These are phyloP conservation scores for Macrophomina phaseolina DNA, from an alignment of 2,329 filamentous ascomycete genomes.

Conservation along the genomic window DNA sequence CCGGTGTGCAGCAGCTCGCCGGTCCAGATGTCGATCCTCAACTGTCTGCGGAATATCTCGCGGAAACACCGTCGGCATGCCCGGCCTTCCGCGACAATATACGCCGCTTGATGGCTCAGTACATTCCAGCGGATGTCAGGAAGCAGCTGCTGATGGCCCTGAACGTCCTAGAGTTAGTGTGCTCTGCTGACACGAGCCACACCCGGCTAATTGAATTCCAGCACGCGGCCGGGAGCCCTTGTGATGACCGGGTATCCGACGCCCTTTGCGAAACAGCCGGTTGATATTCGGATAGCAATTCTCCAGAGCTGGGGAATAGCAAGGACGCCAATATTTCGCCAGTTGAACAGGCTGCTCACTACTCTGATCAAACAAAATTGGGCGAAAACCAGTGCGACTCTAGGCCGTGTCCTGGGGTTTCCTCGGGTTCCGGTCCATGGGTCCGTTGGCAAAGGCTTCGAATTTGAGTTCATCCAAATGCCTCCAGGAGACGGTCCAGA, in stretches of 20 bases:
- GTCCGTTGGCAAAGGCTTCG: conserved; percentile 57
- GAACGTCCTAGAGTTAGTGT: conserved; percentile 58
- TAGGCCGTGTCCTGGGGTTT: conserved; percentile 64
- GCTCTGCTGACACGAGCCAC: conserved; percentile 20
- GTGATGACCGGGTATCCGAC: conserved; percentile 71
- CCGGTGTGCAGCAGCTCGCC: conserved; percentile 37
- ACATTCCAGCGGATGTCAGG: conserved; percentile 55
- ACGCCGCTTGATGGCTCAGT: conserved; percentile 53
- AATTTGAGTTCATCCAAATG: conserved; percentile 67
- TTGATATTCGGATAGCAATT: conserved; percentile 65
- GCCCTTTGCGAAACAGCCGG: conserved; percentile 66
- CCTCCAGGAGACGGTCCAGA: conserved; percentile 60
- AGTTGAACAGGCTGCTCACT: conserved; percentile 62
- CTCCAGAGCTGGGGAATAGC: conserved; percentile 67
- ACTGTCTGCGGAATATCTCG: conserved; percentile 53
- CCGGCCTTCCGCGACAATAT: conserved; percentile 60
- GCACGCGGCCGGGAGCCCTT: conserved; percentile 67
- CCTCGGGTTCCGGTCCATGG: conserved; percentile 62
- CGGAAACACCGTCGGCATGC: conserved; percentile 58
- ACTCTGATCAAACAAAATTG: conserved; percentile 61
- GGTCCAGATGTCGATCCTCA: conserved; percentile 47
- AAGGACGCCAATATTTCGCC: conserved; percentile 60
- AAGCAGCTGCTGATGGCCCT: conserved; percentile 59
- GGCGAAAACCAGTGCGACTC: conserved; percentile 61
- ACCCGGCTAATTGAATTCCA: conserved; percentile 41